Evolutionary conservation across 176 grass and related monocot genomes (phyloP).

Genomic region (Calamus simplicifolius): DNA sequence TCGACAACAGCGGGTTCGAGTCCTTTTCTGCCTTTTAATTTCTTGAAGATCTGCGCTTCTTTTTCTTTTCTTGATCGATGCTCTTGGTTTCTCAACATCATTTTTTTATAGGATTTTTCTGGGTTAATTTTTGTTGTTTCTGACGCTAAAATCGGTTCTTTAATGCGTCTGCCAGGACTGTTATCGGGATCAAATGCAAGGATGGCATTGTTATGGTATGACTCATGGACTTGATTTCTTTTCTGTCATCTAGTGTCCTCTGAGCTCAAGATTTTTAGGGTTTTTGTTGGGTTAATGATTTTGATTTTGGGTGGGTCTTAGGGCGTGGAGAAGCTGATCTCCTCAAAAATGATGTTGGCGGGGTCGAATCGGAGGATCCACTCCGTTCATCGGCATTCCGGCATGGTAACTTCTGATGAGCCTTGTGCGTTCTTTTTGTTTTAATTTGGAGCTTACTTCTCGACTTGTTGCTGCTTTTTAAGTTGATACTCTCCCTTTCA

Average conservation of each 20-base stretch:
- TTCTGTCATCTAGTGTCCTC: too few species aligned
- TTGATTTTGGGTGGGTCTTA: slow-evolving; percentile 22
- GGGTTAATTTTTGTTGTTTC: neutral
- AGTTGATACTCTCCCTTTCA: too few species aligned
- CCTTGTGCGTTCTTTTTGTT: neutral
- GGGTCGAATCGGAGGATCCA: slow-evolving; percentile 84
- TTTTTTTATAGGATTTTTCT: neutral
- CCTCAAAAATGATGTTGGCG: slow-evolving; percentile 74
- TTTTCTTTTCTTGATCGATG: neutral
- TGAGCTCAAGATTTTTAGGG: neutral
- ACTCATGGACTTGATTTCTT: neutral
- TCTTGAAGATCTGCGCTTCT: neutral
- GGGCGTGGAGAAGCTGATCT: slow-evolving; percentile 74
- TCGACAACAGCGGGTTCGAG: slow-evolving; percentile 84
- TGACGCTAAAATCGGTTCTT: slow-evolving; percentile 10
- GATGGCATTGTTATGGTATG: slow-evolving; percentile 78
- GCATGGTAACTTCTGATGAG: slow-evolving; percentile 42
- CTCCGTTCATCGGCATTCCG: slow-evolving; percentile 58
- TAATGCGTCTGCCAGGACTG: slow-evolving; percentile 36
- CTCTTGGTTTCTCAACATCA: neutral
- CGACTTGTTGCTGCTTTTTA: too few species aligned
- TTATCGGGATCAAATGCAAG: slow-evolving; percentile 89
- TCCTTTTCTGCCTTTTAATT: too few species aligned
- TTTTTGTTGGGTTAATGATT: neutral
- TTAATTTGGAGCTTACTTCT: neutral